Evolutionary conservation across 2,329 filamentous ascomycete genomes (phyloP), one percentile per base, ranked within the genome.

Genomic region (Bipolaris sorokiniana): DNA sequence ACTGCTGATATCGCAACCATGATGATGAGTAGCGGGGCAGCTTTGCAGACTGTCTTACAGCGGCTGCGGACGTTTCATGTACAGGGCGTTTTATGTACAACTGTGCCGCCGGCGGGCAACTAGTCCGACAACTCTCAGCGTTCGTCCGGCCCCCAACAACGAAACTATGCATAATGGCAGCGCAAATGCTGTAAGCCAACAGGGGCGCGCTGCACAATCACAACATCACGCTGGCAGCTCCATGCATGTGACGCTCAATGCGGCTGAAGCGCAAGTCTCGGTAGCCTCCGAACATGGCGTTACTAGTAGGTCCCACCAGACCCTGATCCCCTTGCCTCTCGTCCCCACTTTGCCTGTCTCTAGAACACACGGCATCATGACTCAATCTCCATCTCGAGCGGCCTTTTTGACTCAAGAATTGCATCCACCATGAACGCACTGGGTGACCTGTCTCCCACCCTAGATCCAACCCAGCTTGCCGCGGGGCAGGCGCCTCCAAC

Each of bases 401-500:
- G 18, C 52, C 40, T 3, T 22, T 40, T 3, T 2, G 9, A 10
- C 15, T 16, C 4, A 20, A 40, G 28, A 26, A 33, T 23, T 26
- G 45, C 23, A 15, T 33, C 37, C 15, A 40, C 41, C 16, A 68
- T 69, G 67, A 65, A 66, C 34, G 40, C 46, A 11, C 41, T 63
- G 28, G 64, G 59, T 49, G 66, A 71, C 13, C 50, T 65, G 9
- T 72, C 70, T 13, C 72, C 73, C 23, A 61, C 65, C 4, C 49
- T 70, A 46, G 67, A 64, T 5, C 66, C 66, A 20, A 65, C 65
- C 11, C 59, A 70, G 48, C 65, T 75, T 20, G 67, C 72, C 42
- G 65, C 69, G 13, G 71, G 66, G 18, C 62, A 69, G 49, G 64
- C 68, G 13, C 72, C 73, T 28, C 71, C 72, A 7, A 71, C 71